Base-by-base conservation (phyloP, 2,329 filamentous ascomycete species). In the Nigrospora sphaerica region DNA sequence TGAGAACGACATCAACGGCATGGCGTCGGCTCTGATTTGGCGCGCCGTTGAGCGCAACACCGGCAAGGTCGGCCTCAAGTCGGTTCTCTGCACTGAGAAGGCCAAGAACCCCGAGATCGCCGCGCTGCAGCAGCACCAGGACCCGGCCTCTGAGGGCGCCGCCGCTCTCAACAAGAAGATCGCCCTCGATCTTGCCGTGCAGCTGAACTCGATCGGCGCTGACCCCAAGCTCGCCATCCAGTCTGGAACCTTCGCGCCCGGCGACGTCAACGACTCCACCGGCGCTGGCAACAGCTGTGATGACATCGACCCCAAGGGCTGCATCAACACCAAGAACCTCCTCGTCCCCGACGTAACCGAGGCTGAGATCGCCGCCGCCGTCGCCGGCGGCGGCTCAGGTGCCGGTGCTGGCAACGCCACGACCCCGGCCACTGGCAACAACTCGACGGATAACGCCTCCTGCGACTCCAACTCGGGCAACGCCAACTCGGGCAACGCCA, bases 91-190 rank as follows among this genome's bases (percentile, higher is more conserved):
- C 68, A 72, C 63, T 33, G 36, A 67, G 64, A 68, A 64, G 36
- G 78, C 82, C 14, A 69, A 71, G 48, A 86, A 86, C 65, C 73
- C 81, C 3, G 81, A 86, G 66, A 83, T 86, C 56, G 75, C 72
- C 28, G 79, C 79, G 38, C 61, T 86, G 49, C 65, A 70, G 45
- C 80, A 84, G 64, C 82, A 86, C 64, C 81, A 86, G 65, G 83
- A 86, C 60, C 80, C 83, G 28, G 83, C 82, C 17, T 78, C 78
- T 1, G 58, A 70, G 3, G 74, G 73, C 37, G 78, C 81, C 12
- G 71, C 73, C 13, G 73, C 61, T 1, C 65, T 69, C 41, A 86
- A 86, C 70, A 83, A 83, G 67, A 67, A 70, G 33, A 77, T 85
- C 53, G 73, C 78, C 40, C 68, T 83, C 7, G 73, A 72, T 39